Conservation (phyloP, 768 basidiomycete species). For the Strobilomyces confusus region DNA sequence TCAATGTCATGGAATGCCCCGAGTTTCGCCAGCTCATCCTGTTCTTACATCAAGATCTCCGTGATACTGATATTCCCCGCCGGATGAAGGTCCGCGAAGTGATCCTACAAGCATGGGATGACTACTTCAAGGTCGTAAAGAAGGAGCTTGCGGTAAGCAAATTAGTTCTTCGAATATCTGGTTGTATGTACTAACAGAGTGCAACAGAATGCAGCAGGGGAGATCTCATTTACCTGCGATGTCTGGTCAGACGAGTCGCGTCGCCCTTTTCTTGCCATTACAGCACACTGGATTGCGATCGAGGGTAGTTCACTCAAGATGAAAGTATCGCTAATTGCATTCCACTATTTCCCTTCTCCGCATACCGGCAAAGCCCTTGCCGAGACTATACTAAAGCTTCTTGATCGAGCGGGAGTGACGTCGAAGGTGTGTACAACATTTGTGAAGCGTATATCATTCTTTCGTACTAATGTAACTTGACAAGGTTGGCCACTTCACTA, state of each 20-base stretch:
- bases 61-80: background rate
- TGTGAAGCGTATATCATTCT: too few relatives aligned
- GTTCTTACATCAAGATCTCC: background rate
- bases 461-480: too few relatives aligned
- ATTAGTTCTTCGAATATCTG: too few relatives aligned
- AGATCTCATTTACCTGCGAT: background rate
- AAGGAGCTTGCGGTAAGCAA: background rate
- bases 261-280: background rate
- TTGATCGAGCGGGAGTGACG: background rate
- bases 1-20: background rate
- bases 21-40: background rate
- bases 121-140: background rate
- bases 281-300: background rate
- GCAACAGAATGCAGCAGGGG: background rate
- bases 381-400: background rate
- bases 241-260: background rate
- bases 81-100: background rate
- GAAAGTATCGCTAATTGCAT: background rate
- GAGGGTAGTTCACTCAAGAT: background rate
- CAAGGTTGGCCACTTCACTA: conserved; percentile 4
- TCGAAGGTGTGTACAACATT: background rate
- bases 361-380: background rate
- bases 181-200: background rate
- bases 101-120: background rate
- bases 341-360: background rate